Evolutionary conservation across 305 asterid genomes (phyloP).

Genomic region (Fraxinus albicans): DNA sequence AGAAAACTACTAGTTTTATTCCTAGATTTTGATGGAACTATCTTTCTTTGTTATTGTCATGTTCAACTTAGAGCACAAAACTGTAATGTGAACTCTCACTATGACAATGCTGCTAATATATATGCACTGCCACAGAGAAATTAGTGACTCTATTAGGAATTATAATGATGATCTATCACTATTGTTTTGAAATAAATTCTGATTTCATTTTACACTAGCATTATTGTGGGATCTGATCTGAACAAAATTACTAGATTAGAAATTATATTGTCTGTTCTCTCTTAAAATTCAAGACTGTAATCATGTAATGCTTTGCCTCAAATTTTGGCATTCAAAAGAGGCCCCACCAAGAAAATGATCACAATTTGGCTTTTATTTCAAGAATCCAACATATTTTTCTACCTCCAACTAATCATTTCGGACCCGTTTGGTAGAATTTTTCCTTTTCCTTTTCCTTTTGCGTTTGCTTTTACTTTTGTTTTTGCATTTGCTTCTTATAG

Average conservation of each 20-base stretch:
- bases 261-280: not conserved
- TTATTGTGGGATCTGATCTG: not conserved
- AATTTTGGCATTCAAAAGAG: slow-evolving; percentile 10
- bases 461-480: too few relatives aligned
- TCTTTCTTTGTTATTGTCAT: not conserved
- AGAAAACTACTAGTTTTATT: not conserved
- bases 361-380: slow-evolving; percentile 26
- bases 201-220: not conserved
- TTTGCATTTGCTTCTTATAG: not conserved
- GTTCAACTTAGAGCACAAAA: not conserved
- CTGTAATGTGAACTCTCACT: not conserved
- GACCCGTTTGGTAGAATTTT: not conserved
- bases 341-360: slow-evolving; percentile 23
- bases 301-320: slow-evolving; percentile 2
- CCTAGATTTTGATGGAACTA: not conserved
- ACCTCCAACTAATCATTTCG: not conserved
- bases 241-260: not conserved
- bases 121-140: not conserved
- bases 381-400: slow-evolving; percentile 18
- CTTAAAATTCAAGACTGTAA: not conserved
- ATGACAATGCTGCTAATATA: not conserved
- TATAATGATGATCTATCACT: not conserved
- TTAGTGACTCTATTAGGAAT: not conserved
- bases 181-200: not conserved
- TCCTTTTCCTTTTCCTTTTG: not conserved